Conservation (phyloP, 202 grass and related monocot species). For the Carex sylvatica region DNA sequence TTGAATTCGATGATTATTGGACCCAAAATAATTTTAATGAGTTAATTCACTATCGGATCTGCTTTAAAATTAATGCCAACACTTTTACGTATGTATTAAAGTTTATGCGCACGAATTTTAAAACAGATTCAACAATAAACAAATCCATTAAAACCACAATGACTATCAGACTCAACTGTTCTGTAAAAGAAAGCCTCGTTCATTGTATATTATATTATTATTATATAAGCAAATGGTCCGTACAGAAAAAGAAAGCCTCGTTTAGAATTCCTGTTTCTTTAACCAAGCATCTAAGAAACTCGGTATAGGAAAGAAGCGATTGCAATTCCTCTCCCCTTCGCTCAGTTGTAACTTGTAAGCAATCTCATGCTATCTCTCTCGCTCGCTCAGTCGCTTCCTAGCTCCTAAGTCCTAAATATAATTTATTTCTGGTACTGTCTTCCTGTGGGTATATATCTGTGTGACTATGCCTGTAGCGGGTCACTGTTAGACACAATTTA, state of each 20-base stretch:
- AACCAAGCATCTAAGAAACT: background rate
- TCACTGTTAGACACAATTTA: background rate
- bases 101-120: too few species aligned
- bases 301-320: background rate
- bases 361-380: background rate
- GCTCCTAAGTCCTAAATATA: background rate
- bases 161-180: too few species aligned
- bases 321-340: background rate
- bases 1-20: too few species aligned
- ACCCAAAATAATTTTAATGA: too few species aligned
- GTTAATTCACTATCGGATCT: too few species aligned
- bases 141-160: too few species aligned
- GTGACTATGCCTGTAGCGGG: background rate
- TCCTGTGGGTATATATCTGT: background rate
- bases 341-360: slow-evolving; percentile 10
- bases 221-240: background rate
- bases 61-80: too few species aligned
- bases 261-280: background rate
- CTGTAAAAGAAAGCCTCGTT: background rate
- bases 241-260: background rate
- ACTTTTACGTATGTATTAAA: too few species aligned
- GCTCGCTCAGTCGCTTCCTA: background rate
- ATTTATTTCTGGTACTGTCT: background rate
- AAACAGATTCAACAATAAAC: too few species aligned
- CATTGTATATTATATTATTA: too few species aligned